A percentile compares a stretch with the other conserved stretches of the same genome.
Conservation (phyloP, 2,329 filamentous ascomycete genomes). For the Scedosporium dehoogii region DNA sequence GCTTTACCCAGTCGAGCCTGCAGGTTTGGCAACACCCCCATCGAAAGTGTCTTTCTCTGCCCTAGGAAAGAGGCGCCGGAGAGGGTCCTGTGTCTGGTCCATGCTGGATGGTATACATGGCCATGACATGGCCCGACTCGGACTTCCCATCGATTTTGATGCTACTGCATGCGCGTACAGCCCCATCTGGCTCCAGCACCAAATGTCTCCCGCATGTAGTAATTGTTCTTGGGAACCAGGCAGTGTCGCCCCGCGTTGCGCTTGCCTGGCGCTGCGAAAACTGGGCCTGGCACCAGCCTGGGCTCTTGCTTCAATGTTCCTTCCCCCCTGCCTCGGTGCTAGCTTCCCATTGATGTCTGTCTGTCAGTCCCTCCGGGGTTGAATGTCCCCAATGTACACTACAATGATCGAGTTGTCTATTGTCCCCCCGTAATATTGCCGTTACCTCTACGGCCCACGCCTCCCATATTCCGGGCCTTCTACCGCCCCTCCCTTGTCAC, state of each 20-base stretch:
- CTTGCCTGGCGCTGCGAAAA: neutral
- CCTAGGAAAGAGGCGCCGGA: slow-evolving; percentile 1
- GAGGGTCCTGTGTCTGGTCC: neutral
- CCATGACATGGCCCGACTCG: neutral
- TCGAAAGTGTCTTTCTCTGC: neutral
- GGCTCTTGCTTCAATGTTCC: neutral
- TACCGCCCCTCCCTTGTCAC: slow-evolving; percentile 10
- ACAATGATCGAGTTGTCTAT: neutral
- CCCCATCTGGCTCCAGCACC: neutral
- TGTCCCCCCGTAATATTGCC: neutral
- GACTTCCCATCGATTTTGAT: neutral
- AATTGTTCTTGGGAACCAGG: neutral
- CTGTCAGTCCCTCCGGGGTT: neutral
- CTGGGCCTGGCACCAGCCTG: neutral
- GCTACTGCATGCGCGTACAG: neutral
- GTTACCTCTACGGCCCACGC: neutral
- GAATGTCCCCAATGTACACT: neutral
- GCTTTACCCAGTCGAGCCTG: neutral
- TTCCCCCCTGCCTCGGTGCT: neutral
- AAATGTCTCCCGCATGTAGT: neutral
- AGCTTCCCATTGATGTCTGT: neutral
- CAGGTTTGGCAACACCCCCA: neutral
- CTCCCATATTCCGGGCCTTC: neutral
- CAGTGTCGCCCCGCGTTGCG: slow-evolving; percentile 1
- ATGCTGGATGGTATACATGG: neutral